Evolutionary conservation across 768 basidiomycete genomes (phyloP), one percentile per base, ranked within the genome.

Genomic region (Pisolithus albus): DNA sequence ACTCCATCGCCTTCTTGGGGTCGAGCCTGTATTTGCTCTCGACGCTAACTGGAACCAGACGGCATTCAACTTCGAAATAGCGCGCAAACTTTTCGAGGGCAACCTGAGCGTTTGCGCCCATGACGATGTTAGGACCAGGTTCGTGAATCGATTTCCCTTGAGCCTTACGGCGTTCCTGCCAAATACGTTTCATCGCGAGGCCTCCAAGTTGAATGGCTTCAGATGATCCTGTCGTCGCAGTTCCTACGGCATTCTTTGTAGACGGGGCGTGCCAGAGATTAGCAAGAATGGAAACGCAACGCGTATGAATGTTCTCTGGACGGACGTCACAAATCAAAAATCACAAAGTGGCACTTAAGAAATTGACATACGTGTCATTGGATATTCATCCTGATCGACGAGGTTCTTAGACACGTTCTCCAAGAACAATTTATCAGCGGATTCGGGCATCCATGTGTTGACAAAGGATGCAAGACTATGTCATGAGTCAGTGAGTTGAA

Each of bases 21-120:
- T 86, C 84, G 62, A 94, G 84, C 50, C 88, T 80, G 58, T 92
- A 89, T 34, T 88, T 83, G 66, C 74, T 84, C 62, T 80, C 80
- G 16, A 69, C 72, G 41, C 74, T 77, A 57, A 86, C 75, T 3
- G 84, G 84, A 1, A 86, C 84, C 6, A 84, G 72, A 9, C 83
- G 69, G 45, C 70, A 74, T 57, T 86, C 85, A 38, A 85, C 82
- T 40, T 84, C 83, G 48, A 82, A 82, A 66, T 81, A 79, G 32
- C 82, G 70, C 6, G 84, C 84, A 54, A 83, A 85, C 65, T 84
- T 84, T 65, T 85, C 83, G 34, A 85, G 72, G 3, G 82, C 81
- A 44, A 84, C 83, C 55, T 86, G 83, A 3, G 83, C 83, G 57
- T 85, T 83, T 38, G 83, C 79, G 24, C 81, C 81, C 75, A 82